These are phyloP conservation scores for Talaromyces proteolyticus DNA, from an alignment of 495 filamentous ascomycete genomes.

Conservation along the genomic window DNA sequence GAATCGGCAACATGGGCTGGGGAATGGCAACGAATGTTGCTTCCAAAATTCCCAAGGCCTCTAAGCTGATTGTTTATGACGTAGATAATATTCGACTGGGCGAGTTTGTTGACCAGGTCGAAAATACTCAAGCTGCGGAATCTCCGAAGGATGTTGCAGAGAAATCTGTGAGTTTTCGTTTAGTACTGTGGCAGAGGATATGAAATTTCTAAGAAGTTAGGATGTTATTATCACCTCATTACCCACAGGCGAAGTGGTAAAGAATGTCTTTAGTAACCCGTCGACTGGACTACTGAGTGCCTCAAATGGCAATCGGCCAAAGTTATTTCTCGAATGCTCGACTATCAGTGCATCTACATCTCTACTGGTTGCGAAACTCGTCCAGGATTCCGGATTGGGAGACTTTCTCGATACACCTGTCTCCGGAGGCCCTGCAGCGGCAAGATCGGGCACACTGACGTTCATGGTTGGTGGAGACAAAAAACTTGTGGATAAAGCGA, in stretches of 20 bases:
- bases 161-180: slow-evolving; percentile 57
- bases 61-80: slow-evolving; percentile 77
- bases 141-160: slow-evolving; percentile 58
- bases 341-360: slow-evolving; percentile 80
- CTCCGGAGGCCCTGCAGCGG: slow-evolving; percentile 78
- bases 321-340: slow-evolving; percentile 71
- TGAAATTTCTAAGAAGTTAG: slow-evolving; percentile 15
- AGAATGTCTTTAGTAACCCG: slow-evolving; percentile 63
- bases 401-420: slow-evolving; percentile 75
- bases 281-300: slow-evolving; percentile 27
- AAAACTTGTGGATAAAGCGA: neutral
- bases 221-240: slow-evolving; percentile 68
- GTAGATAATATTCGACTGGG: slow-evolving; percentile 76
- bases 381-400: slow-evolving; percentile 47
- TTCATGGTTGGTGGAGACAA: slow-evolving; percentile 70
- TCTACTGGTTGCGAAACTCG: slow-evolving; percentile 53
- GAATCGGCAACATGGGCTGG: neutral
- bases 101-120: slow-evolving; percentile 49
- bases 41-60: neutral
- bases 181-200: neutral
- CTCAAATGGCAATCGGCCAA: slow-evolving; percentile 35
- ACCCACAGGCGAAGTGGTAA: slow-evolving; percentile 73
- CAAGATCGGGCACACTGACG: slow-evolving; percentile 63
- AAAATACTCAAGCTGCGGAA: slow-evolving; percentile 19
- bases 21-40: neutral